These are phyloP conservation scores for Zalaria sp. DNA, from an alignment of 2,329 filamentous ascomycete species.

Conservation along the genomic window DNA sequence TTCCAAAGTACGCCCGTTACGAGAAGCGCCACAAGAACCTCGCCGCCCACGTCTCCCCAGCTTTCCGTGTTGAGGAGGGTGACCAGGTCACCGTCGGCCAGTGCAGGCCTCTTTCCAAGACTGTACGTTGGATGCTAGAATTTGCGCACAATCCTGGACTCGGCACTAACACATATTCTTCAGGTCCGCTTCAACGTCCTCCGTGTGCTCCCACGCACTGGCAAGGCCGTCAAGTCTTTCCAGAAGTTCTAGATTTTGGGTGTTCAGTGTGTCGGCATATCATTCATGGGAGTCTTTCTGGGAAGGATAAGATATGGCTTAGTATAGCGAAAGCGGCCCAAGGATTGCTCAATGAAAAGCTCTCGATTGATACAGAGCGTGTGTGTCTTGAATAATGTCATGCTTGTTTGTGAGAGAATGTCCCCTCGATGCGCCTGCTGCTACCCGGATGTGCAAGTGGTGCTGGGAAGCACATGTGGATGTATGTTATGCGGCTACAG, in stretches of 20 bases:
- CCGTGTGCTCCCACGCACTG: slow-evolving; percentile 91
- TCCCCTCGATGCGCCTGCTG: no score
- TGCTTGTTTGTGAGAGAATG: no score
- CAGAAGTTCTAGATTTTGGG: slow-evolving; percentile 71
- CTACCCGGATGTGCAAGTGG: no score
- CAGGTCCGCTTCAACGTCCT: slow-evolving; percentile 99
- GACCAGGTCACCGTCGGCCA: slow-evolving; percentile 99
- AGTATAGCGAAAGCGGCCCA: background rate
- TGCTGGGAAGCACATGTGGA: no score
- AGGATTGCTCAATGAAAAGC: background rate
- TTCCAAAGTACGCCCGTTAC: slow-evolving; percentile 99
- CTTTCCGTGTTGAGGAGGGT: slow-evolving; percentile 99
- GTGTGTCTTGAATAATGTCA: no score
- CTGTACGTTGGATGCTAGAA: slow-evolving; percentile 50
- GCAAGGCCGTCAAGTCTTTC: slow-evolving; percentile 97
- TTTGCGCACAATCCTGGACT: background rate
- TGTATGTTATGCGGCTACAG: no score
- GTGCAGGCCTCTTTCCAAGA: slow-evolving; percentile 99
- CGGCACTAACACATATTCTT: slow-evolving; percentile 2
- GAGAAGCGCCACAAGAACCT: slow-evolving; percentile 99
- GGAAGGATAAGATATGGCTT: slow-evolving; percentile 1
- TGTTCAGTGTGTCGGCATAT: background rate
- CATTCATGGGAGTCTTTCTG: slow-evolving; percentile 7
- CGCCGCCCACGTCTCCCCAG: slow-evolving; percentile 94
- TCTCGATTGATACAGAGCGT: background rate